A percentile compares a stretch with the other conserved stretches of the same genome.
Conservation (phyloP, 305 asterid species). For the Fraxinus sp. region DNA sequence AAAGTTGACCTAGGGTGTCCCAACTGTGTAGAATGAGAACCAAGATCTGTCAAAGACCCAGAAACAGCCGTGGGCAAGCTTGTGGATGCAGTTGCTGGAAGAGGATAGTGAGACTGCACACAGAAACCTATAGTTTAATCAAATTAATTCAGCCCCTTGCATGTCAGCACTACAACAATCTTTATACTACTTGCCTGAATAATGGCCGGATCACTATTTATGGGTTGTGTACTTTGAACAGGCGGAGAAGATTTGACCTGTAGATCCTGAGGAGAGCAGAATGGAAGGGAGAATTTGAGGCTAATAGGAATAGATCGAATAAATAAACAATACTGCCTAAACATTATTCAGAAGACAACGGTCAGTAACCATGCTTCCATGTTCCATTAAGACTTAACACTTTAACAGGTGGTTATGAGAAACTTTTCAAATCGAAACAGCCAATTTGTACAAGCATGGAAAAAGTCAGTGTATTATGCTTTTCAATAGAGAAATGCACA, state of each 20-base stretch:
- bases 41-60: conserved; percentile 51
- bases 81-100: conserved; percentile 59
- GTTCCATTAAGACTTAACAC: neutral
- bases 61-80: conserved; percentile 67
- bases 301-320: neutral
- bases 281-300: conserved; percentile 1
- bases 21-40: conserved; percentile 59
- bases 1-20: conserved; percentile 64
- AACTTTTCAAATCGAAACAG: neutral
- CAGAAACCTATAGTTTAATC: conserved; percentile 24
- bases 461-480: neutral
- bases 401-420: neutral
- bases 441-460: neutral
- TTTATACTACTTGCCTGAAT: conserved; percentile 67
- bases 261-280: conserved; percentile 60
- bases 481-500: neutral
- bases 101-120: conserved; percentile 89
- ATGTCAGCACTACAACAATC: conserved; percentile 9
- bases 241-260: conserved; percentile 93
- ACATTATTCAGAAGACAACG: neutral
- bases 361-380: neutral
- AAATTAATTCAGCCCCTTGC: conserved; percentile 2
- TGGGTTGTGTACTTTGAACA: conserved; percentile 60
- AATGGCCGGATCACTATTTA: conserved; percentile 91
- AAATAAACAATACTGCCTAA: neutral